Percentiles rank a stretch among this genome's conserved stretches.
These are phyloP conservation scores for Stenocarpella maydis DNA, from an alignment of 2,329 filamentous ascomycete species.

Conservation along the genomic window DNA sequence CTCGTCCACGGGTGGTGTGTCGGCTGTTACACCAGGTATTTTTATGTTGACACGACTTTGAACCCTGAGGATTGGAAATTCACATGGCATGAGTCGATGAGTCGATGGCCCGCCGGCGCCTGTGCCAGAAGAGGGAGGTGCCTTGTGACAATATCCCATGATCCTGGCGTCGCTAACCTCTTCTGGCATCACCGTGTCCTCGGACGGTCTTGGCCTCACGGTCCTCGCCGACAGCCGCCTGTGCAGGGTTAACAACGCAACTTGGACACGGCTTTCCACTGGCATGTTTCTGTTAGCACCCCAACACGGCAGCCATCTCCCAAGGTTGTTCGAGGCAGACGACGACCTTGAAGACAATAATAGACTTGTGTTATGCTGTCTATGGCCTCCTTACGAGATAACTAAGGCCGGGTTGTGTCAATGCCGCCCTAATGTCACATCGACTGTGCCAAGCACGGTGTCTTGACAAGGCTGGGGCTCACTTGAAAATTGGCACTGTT, in stretches of 20 bases:
- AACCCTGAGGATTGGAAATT: background rate
- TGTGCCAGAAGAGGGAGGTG: slow-evolving; percentile 22
- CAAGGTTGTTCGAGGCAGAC: too few species aligned
- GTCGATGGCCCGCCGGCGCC: slow-evolving; percentile 1
- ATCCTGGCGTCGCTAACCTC: slow-evolving; percentile 24
- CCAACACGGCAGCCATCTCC: too few species aligned
- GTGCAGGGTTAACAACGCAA: background rate
- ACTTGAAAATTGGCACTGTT: too few species aligned
- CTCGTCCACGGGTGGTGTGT: background rate
- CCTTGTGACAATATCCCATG: slow-evolving; percentile 29
- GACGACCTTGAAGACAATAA: too few species aligned
- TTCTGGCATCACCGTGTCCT: slow-evolving; percentile 10
- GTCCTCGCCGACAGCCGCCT: slow-evolving; percentile 22
- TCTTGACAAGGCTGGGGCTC: too few species aligned
- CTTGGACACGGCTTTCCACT: background rate
- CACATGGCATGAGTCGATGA: slow-evolving; percentile 13
- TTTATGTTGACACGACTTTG: too few species aligned
- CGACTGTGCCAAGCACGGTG: too few species aligned
- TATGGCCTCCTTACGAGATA: too few species aligned
- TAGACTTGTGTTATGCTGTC: too few species aligned
- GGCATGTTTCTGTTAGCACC: background rate
- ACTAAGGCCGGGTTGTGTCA: too few species aligned
- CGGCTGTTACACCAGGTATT: background rate
- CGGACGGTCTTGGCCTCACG: slow-evolving; percentile 25
- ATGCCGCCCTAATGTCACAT: too few species aligned